A percentile compares a stretch with the other conserved stretches of the same genome.
Evolutionary conservation across 352 stramenopile species (phyloP).

Genomic region (Phytophthora europaea): DNA sequence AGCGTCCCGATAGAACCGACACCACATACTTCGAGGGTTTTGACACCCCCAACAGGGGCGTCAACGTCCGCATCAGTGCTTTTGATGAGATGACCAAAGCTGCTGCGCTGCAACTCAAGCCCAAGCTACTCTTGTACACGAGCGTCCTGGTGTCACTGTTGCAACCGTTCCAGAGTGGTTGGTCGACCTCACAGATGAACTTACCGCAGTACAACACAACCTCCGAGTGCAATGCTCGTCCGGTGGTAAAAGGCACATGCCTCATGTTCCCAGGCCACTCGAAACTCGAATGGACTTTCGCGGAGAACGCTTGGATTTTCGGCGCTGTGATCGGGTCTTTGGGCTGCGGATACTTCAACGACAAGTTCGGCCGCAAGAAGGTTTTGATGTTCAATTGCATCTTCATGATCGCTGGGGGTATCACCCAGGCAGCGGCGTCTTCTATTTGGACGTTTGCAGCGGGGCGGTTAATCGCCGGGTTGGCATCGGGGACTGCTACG

Average conservation of each 20-base stretch:
- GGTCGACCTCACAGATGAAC: constrained; percentile 33
- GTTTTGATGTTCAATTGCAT: constrained; percentile 28
- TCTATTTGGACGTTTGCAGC: constrained; percentile 25
- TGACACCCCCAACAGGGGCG: constrained; percentile 7
- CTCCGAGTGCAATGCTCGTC: constrained; percentile 18
- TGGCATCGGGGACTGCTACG: constrained; percentile 16
- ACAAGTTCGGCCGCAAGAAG: constrained; percentile 28
- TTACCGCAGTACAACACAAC: constrained; percentile 20
- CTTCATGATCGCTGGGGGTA: constrained; percentile 46
- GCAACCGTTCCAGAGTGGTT: constrained; percentile 54
- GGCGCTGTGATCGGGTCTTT: constrained; percentile 18
- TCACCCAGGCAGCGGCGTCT: constrained; percentile 27
- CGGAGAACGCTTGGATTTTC: constrained; percentile 19
- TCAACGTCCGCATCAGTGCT: constrained; percentile 13
- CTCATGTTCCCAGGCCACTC: constrained; percentile 22
- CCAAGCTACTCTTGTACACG: constrained; percentile 47
- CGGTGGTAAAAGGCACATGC: constrained; percentile 15
- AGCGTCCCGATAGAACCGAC: constrained; percentile 1
- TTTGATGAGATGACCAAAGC: constrained; percentile 17
- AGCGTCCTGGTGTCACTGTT: constrained; percentile 39
- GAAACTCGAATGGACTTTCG: constrained; percentile 11
- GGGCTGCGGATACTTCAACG: constrained; percentile 33
- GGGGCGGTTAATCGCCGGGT: constrained; percentile 17
- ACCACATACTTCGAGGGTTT: constrained; percentile 2
- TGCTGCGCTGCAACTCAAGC: constrained; percentile 17